Conservation (phyloP, 2,329 filamentous ascomycete species). For the Didymosphaeria variabile region DNA sequence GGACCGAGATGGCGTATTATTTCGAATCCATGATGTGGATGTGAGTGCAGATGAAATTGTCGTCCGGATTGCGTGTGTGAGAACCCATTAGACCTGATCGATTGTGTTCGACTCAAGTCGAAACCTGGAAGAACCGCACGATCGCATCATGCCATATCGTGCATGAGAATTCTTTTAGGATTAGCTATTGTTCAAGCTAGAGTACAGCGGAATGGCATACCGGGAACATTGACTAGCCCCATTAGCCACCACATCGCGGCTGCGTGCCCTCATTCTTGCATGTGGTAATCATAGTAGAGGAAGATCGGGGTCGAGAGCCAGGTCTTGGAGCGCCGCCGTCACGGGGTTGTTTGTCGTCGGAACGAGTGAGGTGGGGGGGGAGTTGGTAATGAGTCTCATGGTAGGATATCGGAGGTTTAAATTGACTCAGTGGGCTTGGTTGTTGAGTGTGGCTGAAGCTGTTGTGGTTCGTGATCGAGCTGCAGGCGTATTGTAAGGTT, state of each 20-base stretch:
- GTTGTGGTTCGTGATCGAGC: slow-evolving; percentile 22
- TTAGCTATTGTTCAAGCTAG: neutral
- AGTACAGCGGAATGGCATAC: slow-evolving; percentile 20
- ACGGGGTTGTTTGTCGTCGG: slow-evolving; percentile 35
- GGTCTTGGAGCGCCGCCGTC: slow-evolving; percentile 46
- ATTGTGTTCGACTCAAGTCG: neutral
- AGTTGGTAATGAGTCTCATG: slow-evolving; percentile 28
- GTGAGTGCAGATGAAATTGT: slow-evolving; percentile 4
- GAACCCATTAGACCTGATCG: neutral
- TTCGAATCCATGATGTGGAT: slow-evolving; percentile 1
- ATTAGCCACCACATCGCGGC: slow-evolving; percentile 45
- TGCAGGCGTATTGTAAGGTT: slow-evolving; percentile 25
- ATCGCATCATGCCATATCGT: slow-evolving; percentile 2
- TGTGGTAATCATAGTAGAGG: slow-evolving; percentile 29
- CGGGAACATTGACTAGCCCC: neutral
- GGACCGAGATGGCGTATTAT: slow-evolving; percentile 3
- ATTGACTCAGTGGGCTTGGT: slow-evolving; percentile 16
- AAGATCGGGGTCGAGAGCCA: slow-evolving; percentile 24
- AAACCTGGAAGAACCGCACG: neutral
- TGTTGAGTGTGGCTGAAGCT: slow-evolving; percentile 25
- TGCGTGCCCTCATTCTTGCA: slow-evolving; percentile 27
- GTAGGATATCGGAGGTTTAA: slow-evolving; percentile 20
- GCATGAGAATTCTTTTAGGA: neutral
- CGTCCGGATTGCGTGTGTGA: neutral
- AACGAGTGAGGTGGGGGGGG: slow-evolving; percentile 23